Conservation (phyloP, 495 filamentous ascomycete species). For the Podospora pseudocomata region DNA sequence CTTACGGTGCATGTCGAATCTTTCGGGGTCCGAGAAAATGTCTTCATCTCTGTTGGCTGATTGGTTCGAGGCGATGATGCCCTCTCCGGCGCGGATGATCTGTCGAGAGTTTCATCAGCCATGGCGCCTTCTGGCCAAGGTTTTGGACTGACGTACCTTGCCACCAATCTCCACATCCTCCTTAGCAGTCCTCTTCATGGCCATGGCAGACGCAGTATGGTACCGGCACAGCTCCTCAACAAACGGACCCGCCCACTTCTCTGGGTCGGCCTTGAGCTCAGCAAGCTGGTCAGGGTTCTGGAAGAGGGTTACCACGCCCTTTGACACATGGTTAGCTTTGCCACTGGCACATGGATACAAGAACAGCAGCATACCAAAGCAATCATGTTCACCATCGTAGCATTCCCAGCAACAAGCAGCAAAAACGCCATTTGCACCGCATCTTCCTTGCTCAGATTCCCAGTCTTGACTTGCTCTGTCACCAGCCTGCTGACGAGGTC, state of each 20-base stretch:
- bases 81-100: conserved; percentile 39
- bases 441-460: conserved; percentile 37
- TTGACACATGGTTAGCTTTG: background rate
- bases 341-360: background rate
- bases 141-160: conserved; percentile 16
- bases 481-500: conserved; percentile 45
- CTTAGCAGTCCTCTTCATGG: conserved; percentile 43
- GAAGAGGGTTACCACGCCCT: conserved; percentile 40
- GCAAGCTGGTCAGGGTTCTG: conserved; percentile 37
- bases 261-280: conserved; percentile 37
- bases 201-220: conserved; percentile 44
- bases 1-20: conserved; percentile 43
- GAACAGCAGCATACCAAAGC: conserved; percentile 29
- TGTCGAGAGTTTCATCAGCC: background rate
- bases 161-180: conserved; percentile 43
- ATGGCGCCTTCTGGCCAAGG: background rate
- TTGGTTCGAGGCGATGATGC: conserved; percentile 46
- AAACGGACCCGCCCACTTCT: conserved; percentile 27
- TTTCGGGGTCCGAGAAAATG: conserved; percentile 37
- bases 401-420: conserved; percentile 46
- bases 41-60: conserved; percentile 49
- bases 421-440: conserved; percentile 45
- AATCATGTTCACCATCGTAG: conserved; percentile 50
- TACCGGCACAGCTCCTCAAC: conserved; percentile 47
- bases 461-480: conserved; percentile 37